Evolutionary conservation across 2,329 filamentous ascomycete species (phyloP), one percentile per base, ranked within the genome.

Genomic region (Alternaria sp.): DNA sequence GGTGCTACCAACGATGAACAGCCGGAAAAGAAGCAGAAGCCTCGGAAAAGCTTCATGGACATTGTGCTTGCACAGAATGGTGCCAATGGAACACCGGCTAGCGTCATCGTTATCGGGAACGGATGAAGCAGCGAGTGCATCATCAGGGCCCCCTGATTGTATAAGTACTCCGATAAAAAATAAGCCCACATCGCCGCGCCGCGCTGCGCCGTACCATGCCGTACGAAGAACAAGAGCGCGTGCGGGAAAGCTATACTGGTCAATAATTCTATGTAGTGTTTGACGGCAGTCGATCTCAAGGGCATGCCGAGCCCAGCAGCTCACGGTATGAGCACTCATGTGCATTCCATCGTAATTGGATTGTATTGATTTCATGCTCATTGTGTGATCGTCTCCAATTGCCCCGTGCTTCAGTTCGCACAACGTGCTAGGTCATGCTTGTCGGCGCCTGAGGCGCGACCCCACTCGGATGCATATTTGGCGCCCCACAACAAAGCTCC

Each of bases 11-110:
- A 52, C 6, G 61, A 68, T 7, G 60, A 58, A 9, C 58, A 61
- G 37, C 45, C 59, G 10, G 69, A 72, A 46, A 74, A 72, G 60
- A 70, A 66, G 42, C 69, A 68, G 49, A 72, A 67, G 60, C 73
- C 73, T 10, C 55, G 72, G 41, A 77, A 77, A 54, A 77, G 72
- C 58, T 76, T 77, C 60, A 73, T 76, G 73, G 73, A 77, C 45
- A 68, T 73, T 50, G 65, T 74, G 3, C 61, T 74, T 5, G 69
- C 65, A 29, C 63, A 70, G 37, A 69, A 70, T 40, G 64, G 67
- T 6, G 46, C 67, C 9, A 72, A 69, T 29, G 65, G 67, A 31
- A 54, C 68, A 26, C 53, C 63, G 17, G 49, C 58, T 9, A 46
- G 49, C 14, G 53, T 49, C 14, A 60, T 58, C 10, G 56, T 72